A percentile compares a stretch with the other conserved stretches of the same genome.
phyloP scores from a whole-genome alignment of 305 asterid species.

The Nicotiana rustica region DNA sequence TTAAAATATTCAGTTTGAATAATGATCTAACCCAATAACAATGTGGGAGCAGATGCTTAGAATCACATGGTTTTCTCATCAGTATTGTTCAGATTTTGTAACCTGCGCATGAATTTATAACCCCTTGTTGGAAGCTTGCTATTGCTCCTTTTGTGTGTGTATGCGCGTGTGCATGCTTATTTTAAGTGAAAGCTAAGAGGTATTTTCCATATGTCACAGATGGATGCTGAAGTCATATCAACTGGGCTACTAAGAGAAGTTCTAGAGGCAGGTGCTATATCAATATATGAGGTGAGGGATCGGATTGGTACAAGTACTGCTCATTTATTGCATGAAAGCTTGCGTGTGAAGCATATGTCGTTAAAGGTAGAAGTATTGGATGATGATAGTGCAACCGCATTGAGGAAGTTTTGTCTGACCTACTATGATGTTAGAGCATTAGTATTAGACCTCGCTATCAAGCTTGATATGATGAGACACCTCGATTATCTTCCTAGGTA shows the following conservation, averaged over 20 bases:
- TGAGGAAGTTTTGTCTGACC: conserved; percentile 85
- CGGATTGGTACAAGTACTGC: conserved; percentile 69
- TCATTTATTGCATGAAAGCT: conserved; percentile 82
- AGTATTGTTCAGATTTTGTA: conserved; percentile 2
- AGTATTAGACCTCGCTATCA: conserved; percentile 75
- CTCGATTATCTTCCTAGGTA: conserved; percentile 78
- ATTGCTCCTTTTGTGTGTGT: not conserved
- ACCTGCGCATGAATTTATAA: not conserved
- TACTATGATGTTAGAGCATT: conserved; percentile 89
- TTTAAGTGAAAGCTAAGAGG: conserved; percentile 11
- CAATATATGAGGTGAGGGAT: conserved; percentile 66
- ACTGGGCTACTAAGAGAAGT: conserved; percentile 78
- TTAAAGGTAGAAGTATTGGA: conserved; percentile 68
- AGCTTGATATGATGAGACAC: conserved; percentile 88
- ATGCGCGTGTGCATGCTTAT: not conserved
- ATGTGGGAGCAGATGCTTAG: not conserved
- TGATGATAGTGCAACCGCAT: conserved; percentile 71
- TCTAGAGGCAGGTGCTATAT: conserved; percentile 67
- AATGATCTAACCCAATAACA: not conserved
- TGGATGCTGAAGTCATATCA: conserved; percentile 95
- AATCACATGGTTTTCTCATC: not conserved
- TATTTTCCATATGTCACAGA: conserved; percentile 49
- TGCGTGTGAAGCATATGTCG: conserved; percentile 71
- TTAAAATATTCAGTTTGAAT: not conserved
- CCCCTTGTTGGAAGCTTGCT: conserved; percentile 19